These are phyloP conservation scores for Chrysosphaeria jannelii DNA, from an alignment of 2,329 filamentous ascomycete genomes.

Conservation along the genomic window DNA sequence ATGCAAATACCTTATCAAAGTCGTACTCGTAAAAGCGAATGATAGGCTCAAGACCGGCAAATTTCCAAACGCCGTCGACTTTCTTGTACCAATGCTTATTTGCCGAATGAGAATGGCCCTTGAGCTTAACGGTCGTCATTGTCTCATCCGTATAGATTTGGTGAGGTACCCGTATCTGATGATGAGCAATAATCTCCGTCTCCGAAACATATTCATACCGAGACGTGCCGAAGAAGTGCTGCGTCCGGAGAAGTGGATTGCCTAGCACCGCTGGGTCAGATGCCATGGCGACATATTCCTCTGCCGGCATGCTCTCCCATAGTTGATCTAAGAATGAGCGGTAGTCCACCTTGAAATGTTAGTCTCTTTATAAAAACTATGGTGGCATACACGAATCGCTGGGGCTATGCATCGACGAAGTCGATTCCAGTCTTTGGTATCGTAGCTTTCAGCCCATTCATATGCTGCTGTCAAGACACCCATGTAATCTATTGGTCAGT, in stretches of 20 bases:
- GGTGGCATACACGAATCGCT: slow-evolving; percentile 14
- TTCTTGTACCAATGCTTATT: slow-evolving; percentile 27
- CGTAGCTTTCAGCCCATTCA: slow-evolving; percentile 35
- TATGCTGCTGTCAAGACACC: slow-evolving; percentile 18
- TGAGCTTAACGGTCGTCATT: slow-evolving; percentile 15
- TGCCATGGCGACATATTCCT: slow-evolving; percentile 30
- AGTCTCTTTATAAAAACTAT: slow-evolving; percentile 2
- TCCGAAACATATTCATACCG: slow-evolving; percentile 26
- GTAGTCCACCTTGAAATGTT: slow-evolving; percentile 33
- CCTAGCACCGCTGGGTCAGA: slow-evolving; percentile 25
- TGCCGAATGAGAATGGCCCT: slow-evolving; percentile 27
- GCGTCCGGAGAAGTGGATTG: slow-evolving; percentile 28
- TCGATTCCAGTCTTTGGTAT: slow-evolving; percentile 32
- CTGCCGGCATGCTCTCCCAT: slow-evolving; percentile 28
- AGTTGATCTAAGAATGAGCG: slow-evolving; percentile 26
- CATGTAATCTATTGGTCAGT: slow-evolving; percentile 14
- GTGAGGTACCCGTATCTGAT: slow-evolving; percentile 30
- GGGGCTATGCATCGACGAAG: slow-evolving; percentile 31
- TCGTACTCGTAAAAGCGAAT: slow-evolving; percentile 27
- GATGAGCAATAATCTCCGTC: slow-evolving; percentile 25
- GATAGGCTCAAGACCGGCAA: slow-evolving; percentile 22
- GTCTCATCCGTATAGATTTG: slow-evolving; percentile 22
- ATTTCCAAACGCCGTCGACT: slow-evolving; percentile 28
- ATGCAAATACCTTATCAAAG: slow-evolving; percentile 10
- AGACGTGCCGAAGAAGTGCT: slow-evolving; percentile 30